A percentile compares a stretch with the other conserved stretches of the same genome.
Conservation (phyloP, 768 basidiomycete species). For the Heimioporus sp. region DNA sequence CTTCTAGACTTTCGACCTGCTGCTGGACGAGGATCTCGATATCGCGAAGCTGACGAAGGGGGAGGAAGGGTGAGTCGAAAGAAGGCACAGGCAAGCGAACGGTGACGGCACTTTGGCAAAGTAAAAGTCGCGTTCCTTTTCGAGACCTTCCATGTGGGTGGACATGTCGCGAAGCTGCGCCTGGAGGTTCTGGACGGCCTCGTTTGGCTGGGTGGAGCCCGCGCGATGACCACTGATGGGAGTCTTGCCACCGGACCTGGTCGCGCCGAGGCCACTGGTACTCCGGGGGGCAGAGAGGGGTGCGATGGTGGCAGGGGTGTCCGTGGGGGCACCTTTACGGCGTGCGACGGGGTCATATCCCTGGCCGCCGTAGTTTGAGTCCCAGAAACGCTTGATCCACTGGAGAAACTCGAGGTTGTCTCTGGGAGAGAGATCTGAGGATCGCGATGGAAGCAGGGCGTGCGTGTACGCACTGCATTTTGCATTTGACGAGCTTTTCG, state of each 20-base stretch:
- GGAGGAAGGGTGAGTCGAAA: not conserved
- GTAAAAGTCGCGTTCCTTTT: constrained; percentile 98
- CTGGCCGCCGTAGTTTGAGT: constrained; percentile 83
- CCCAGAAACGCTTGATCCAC: constrained; percentile 97
- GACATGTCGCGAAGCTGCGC: constrained; percentile 81
- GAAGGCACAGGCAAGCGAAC: constrained; percentile 2
- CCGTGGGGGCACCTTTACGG: constrained; percentile 73
- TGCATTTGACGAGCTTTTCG: constrained; percentile 94
- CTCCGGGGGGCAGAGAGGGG: constrained; percentile 50
- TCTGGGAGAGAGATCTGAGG: constrained; percentile 35
- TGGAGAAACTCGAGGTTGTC: constrained; percentile 99
- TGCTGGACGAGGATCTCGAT: constrained; percentile 94
- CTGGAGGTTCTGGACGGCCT: constrained; percentile 66
- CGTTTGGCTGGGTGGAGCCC: constrained; percentile 63
- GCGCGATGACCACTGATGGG: constrained; percentile 69
- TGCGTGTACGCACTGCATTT: constrained; percentile 83
- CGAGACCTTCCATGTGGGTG: constrained; percentile 80
- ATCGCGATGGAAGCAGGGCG: constrained; percentile 11
- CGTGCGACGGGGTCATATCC: constrained; percentile 84
- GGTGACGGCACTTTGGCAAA: constrained; percentile 79
- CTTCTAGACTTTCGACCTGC: constrained; percentile 63
- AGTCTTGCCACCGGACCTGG: constrained; percentile 66
- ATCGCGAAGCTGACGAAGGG: constrained; percentile 73
- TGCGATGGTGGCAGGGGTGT: constrained; percentile 76
- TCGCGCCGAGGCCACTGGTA: constrained; percentile 36